Conservation (phyloP, 2,329 filamentous ascomycete species). For the Parastagonospora nodorum region DNA sequence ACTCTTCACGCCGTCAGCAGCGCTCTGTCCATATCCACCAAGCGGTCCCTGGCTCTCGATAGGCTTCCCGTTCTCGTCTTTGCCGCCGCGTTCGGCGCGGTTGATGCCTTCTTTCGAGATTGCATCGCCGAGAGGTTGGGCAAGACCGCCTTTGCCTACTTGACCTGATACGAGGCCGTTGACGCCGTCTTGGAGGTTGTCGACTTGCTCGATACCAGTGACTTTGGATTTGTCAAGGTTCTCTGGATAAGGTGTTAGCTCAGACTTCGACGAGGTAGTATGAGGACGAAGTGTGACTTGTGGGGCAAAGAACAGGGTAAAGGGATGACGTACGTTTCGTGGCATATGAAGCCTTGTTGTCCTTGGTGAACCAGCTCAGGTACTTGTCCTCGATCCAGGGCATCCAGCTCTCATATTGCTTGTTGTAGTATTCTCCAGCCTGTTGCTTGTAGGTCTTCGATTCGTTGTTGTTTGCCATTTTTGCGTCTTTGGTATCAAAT, state of each 20-base stretch:
- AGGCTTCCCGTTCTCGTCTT: slow-evolving; percentile 61
- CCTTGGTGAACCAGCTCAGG: slow-evolving; percentile 73
- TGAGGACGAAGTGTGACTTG: no score
- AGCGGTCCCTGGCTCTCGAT: slow-evolving; percentile 49
- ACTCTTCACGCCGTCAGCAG: slow-evolving; percentile 40
- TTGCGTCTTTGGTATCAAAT: not conserved
- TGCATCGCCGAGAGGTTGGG: slow-evolving; percentile 67
- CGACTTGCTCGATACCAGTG: slow-evolving; percentile 68
- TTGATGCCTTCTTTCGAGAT: slow-evolving; percentile 69
- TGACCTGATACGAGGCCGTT: slow-evolving; percentile 67
- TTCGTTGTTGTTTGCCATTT: slow-evolving; percentile 12
- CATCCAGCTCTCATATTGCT: slow-evolving; percentile 75
- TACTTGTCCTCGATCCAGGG: slow-evolving; percentile 78
- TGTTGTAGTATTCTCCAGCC: slow-evolving; percentile 64
- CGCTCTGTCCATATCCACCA: slow-evolving; percentile 39
- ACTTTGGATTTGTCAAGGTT: slow-evolving; percentile 72
- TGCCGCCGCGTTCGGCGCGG: slow-evolving; percentile 66
- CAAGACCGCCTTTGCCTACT: slow-evolving; percentile 70
- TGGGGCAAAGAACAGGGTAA: not conserved
- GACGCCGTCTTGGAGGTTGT: slow-evolving; percentile 70
- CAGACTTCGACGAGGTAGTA: not conserved
- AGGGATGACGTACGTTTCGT: slow-evolving; percentile 63
- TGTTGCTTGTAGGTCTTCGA: slow-evolving; percentile 38
- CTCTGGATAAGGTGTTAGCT: slow-evolving; percentile 51
- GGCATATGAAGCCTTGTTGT: slow-evolving; percentile 76